Base-by-base conservation (phyloP, 257 asterid genomes). In the Ligustrum vulgare region DNA sequence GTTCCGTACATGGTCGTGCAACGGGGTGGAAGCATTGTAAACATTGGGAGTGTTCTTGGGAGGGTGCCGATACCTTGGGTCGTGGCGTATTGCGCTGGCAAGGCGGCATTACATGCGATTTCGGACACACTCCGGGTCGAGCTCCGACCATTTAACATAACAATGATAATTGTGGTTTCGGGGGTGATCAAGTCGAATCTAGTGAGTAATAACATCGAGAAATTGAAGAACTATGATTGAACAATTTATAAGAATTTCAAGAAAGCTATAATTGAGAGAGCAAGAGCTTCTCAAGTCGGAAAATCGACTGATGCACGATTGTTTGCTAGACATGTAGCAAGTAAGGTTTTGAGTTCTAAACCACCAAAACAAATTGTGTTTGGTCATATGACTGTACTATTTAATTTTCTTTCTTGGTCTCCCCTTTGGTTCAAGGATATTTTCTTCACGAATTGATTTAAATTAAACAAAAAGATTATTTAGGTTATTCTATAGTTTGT, bases 51-150 rank as follows among this genome's bases (percentile, higher is more conserved):
- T 20, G 78, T 92, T 3, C 95, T 85, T 0, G 97, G 89, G 70
- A 84, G 79, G 65, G 92, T 84, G 36, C 88, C 97, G 0, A 88
- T 96, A 1, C 96, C 97, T 0, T 88, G 97, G 97, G 91, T 92
- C 0, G 94, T 94, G 22, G 84, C 94, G 1, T 91, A 91, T 54
- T 90, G 94, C 13, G 90, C 96, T n/a, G 83, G 80, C 70, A 91
- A 91, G 72, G 94, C 93, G 1, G 89, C 87, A 0, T 85, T 88
- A 18, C 91, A 86, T 37, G 89, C 94, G 1, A 73, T 88, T 67
- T 87, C 94, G 0, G 80, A 87, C 13, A 79, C 84, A 0, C 80
- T 88, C 3, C 73, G 92, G 1, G 83, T 91, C 1, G 96, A 91
- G 84, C 81, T 91, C 36, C 56, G 72, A 35, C 96, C 97, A 0